Base-by-base conservation (phyloP, 2,329 filamentous ascomycete species). In the Thielaviopsis ethacetica region DNA sequence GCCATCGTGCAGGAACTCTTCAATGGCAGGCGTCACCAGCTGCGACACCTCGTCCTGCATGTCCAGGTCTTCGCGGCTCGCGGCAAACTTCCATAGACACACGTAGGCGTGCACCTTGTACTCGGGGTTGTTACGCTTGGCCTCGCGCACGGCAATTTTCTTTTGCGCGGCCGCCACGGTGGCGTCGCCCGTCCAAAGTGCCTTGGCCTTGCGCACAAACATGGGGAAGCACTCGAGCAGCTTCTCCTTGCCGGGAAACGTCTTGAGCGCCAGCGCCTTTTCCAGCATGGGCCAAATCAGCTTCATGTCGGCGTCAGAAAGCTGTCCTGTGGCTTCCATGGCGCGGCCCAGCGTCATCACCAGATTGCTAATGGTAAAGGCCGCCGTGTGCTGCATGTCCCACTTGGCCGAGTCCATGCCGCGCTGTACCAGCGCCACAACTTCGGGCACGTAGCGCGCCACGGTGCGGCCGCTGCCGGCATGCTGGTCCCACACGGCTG, bases 191-290 rank as follows among this genome's bases (percentile, higher is more conserved):
- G 74, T 71, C 75, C 82, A 83, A 30, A 88, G 73, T 7, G 69
- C 70, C 63, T 77, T 78, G 0, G 80, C 80, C 62, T 83, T 81
- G 65, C 81, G 77, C 0, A 86, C 82, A 65, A 97, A 93, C 60
- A 82, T 79, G 3, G 89, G 85, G 69, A 93, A 89, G 5, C 87
- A 84, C 51, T 83, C 78, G 2, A 97, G 75, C 34, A 98, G 80
- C 64, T 82, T 83, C 71, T 96, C 90, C 68, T 98, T 98, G 22
- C 89, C 89, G 0, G 86, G 79, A 76, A 95, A 98, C 0, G 91
- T 95, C 76, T 96, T 97, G 13, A 95, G 82, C 2, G 82, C 80
- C 49, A 97, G 72, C 1, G 88, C 83, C 66, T 86, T 88, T 63
- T 96, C 88, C 54, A 95, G 76, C 1, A 85, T 80, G 0, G 88